Percentiles rank a stretch among this genome's conserved stretches.
These are phyloP conservation scores for Lipomyces sp. DNA, from an alignment of 805 yeast genomes.

Conservation along the genomic window DNA sequence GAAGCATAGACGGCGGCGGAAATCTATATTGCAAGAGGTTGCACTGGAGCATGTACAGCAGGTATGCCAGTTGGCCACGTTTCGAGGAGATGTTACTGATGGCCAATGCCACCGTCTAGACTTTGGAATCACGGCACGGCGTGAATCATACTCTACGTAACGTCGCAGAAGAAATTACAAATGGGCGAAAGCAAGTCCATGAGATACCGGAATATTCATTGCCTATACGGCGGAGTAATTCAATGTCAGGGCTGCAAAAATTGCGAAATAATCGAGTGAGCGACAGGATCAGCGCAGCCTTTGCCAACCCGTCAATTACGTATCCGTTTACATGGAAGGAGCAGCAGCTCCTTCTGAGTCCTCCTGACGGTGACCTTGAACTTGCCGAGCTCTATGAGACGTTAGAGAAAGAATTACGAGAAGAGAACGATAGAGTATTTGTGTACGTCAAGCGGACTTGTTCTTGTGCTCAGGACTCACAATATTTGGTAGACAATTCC, in stretches of 20 bases:
- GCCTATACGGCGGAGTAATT: slow-evolving; percentile 29
- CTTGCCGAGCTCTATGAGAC: slow-evolving; percentile 25
- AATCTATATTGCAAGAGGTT: slow-evolving; percentile 34
- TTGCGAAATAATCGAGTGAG: slow-evolving; percentile 3
- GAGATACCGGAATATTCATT: slow-evolving; percentile 33
- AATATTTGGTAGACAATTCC: slow-evolving; percentile 15
- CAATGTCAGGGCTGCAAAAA: slow-evolving; percentile 24
- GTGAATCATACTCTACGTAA: slow-evolving; percentile 11
- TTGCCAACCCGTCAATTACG: not conserved
- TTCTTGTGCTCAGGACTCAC: slow-evolving; percentile 2
- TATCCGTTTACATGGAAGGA: slow-evolving; percentile 32
- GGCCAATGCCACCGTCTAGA: slow-evolving; percentile 1
- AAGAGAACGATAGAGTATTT: slow-evolving; percentile 20
- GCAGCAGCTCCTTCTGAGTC: slow-evolving; percentile 5
- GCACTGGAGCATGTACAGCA: slow-evolving; percentile 33
- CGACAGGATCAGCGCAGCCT: not conserved
- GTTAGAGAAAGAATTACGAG: slow-evolving; percentile 27
- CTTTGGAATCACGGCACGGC: slow-evolving; percentile 16
- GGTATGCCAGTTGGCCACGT: slow-evolving; percentile 12
- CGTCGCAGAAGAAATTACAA: slow-evolving; percentile 26
- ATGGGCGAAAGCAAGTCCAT: not conserved
- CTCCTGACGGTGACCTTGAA: slow-evolving; percentile 17
- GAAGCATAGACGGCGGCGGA: slow-evolving; percentile 32
- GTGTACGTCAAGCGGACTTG: slow-evolving; percentile 8
- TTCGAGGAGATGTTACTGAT: not conserved